Conservation (phyloP, 2,329 filamentous ascomycete species). For the Xylaria sp. region DNA sequence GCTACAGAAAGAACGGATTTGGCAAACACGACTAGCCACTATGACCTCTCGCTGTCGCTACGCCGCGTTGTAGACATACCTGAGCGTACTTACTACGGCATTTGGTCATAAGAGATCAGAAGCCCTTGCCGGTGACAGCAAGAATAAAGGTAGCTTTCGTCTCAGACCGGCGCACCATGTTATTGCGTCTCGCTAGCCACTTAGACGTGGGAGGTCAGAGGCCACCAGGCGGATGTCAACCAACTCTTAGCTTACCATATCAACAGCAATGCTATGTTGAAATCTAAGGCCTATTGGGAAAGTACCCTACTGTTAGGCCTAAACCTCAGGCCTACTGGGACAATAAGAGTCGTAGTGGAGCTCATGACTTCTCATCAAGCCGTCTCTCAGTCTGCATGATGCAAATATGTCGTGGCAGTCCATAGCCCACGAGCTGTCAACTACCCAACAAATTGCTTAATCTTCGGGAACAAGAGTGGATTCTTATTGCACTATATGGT, state of each 20-base stretch:
- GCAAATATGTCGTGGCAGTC: not conserved
- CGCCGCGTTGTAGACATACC: not conserved
- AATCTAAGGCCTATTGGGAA: not conserved
- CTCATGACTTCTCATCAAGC: not conserved
- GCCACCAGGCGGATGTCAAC: not conserved
- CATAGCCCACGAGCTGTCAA: not conserved
- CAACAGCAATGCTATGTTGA: not conserved
- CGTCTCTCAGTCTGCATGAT: conserved; percentile 2
- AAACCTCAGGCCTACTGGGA: not conserved
- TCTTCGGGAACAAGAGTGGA: not conserved
- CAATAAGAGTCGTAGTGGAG: not conserved
- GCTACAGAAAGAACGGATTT: not conserved
- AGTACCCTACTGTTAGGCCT: not conserved
- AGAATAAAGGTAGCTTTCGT: conserved; percentile 23
- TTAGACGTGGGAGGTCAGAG: not conserved
- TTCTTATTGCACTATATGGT: not conserved
- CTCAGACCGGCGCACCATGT: conserved; percentile 9
- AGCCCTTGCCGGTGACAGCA: not conserved
- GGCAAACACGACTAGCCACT: not conserved
- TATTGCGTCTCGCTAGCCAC: not conserved
- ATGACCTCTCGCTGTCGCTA: conserved; percentile 6
- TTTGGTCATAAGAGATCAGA: not conserved
- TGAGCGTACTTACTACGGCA: not conserved
- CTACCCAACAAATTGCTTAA: not conserved
- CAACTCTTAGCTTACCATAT: not conserved